Base-by-base conservation (phyloP, 768 basidiomycete species). In the Termitomyces sp. region DNA sequence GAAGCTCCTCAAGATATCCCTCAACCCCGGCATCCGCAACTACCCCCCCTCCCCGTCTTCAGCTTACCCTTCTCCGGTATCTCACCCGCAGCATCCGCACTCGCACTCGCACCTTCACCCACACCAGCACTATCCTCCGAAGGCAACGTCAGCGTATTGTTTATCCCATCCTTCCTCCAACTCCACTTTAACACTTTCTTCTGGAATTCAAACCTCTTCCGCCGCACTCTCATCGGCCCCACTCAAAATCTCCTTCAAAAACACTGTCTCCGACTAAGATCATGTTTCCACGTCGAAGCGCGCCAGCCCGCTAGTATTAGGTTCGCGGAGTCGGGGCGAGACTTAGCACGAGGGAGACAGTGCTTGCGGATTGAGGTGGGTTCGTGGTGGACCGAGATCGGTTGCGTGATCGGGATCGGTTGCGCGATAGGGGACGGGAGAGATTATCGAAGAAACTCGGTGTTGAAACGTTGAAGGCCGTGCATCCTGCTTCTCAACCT, bases 221-320 rank as follows among this genome's bases (percentile, higher is more conserved):
- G n/a, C 56, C 35, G 56, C 59, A 13, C 32, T 69, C 1, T 77
- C 74, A 52, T 78, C 77, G 0, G 73, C 65, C 35, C 74, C 77
- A 56, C 75, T 78, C 62, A 96, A 79, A 86, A 96, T 94, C 64
- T 92, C 91, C 35, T 86, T 82, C 32, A 96, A 77, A 12, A 96
- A 77, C 33, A 84, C 77, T 96, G 93, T 7, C 94, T 82, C 61
- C 89, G 87, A 63, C 86, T 92, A 56, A 96, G 83, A 68, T 95
- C 94, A 65, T 92, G 87, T 51, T 91, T 79, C 2, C 92, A 92
- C 0, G 90, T 90, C 7, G 91, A 91, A 0, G 90, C 90, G 2
- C 89, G 79, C 92, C 92, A 94, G n/a, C 81, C 74, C 62, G 67
- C 71, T 20, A 28, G 28, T 28, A 4, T 28, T 28, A 28, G 28